A percentile compares a stretch with the other conserved stretches of the same genome.
phyloP scores from a whole-genome alignment of 2,329 filamentous ascomycete species.

The Fusarium sp. region DNA sequence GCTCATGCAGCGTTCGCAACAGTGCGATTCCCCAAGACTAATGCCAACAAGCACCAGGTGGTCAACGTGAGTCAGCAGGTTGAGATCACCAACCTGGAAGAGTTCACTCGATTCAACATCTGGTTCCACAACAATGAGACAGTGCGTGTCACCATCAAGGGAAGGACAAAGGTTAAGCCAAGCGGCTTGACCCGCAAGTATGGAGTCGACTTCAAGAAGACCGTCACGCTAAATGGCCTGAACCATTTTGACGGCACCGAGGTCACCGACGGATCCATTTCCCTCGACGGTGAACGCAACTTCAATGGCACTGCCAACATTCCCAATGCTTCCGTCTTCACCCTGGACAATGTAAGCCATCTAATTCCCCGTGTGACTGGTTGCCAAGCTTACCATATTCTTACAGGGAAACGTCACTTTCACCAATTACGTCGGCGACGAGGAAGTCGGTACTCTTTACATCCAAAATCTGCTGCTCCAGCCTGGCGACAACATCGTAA shows the following conservation, averaged over 20 bases:
- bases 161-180: conserved; percentile 68
- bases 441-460: conserved; percentile 68
- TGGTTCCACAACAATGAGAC: conserved; percentile 67
- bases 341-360: conserved; percentile 73
- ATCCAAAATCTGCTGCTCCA: conserved; percentile 72
- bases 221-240: conserved; percentile 64
- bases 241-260: conserved; percentile 71
- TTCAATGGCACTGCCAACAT: conserved; percentile 73
- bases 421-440: conserved; percentile 68
- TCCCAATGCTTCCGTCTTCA: conserved; percentile 75
- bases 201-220: conserved; percentile 71
- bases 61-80: conserved; percentile 69
- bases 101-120: conserved; percentile 70
- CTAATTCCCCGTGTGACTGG: not conserved
- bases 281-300: conserved; percentile 65
- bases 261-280: conserved; percentile 67
- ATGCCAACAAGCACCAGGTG: conserved; percentile 62
- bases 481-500: conserved; percentile 72
- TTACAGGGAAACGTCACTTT: conserved; percentile 75
- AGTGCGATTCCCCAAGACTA: conserved; percentile 68
- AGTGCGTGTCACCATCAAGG: conserved; percentile 66
- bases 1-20: conserved; percentile 65
- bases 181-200: conserved; percentile 65
- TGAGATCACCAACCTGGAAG: conserved; percentile 62
- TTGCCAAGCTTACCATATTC: conserved; percentile 16